Percentiles rank a stretch among this genome's conserved stretches.
Evolutionary conservation across 2,329 filamentous ascomycete genomes (phyloP).

Genomic region (Phaeophleospora eucalypticola): DNA sequence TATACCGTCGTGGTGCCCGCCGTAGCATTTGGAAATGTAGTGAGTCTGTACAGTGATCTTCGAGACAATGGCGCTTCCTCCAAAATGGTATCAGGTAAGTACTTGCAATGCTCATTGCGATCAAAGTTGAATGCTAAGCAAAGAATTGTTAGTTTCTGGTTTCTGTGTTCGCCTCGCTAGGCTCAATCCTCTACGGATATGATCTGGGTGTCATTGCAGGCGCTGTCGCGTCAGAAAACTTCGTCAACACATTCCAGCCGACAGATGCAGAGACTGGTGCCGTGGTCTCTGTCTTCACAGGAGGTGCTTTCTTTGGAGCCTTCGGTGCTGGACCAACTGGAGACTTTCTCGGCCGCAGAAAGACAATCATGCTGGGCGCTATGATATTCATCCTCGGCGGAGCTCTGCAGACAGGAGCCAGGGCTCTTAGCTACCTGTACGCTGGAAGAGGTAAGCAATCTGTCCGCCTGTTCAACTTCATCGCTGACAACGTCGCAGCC

Average conservation of each 20-base stretch:
- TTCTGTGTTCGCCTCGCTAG: constrained; percentile 55
- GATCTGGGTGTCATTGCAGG: constrained; percentile 59
- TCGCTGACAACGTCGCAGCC: constrained; percentile 9
- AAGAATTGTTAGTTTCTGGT: constrained; percentile 48
- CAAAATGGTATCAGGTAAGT: constrained; percentile 52
- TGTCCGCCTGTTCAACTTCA: background rate
- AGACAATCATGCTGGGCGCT: constrained; percentile 68
- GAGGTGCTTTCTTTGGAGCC: constrained; percentile 68
- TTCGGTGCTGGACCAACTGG: constrained; percentile 59
- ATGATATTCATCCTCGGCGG: constrained; percentile 70
- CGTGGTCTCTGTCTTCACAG: constrained; percentile 74
- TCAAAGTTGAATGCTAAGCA: background rate
- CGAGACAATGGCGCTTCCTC: constrained; percentile 50
- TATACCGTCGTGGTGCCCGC: background rate
- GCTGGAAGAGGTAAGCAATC: constrained; percentile 51
- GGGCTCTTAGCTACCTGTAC: constrained; percentile 58
- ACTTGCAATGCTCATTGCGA: background rate
- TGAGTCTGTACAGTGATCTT: background rate
- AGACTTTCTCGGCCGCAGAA: constrained; percentile 63
- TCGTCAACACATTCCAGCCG: constrained; percentile 40
- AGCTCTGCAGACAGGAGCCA: constrained; percentile 66
- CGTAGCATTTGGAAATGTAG: too few relatives aligned
- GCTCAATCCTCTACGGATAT: constrained; percentile 55
- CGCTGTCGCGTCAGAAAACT: constrained; percentile 47
- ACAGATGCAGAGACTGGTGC: constrained; percentile 49